Base-by-base conservation (phyloP, 2,329 filamentous ascomycete genomes). In the Neodidymelliopsis sp. region DNA sequence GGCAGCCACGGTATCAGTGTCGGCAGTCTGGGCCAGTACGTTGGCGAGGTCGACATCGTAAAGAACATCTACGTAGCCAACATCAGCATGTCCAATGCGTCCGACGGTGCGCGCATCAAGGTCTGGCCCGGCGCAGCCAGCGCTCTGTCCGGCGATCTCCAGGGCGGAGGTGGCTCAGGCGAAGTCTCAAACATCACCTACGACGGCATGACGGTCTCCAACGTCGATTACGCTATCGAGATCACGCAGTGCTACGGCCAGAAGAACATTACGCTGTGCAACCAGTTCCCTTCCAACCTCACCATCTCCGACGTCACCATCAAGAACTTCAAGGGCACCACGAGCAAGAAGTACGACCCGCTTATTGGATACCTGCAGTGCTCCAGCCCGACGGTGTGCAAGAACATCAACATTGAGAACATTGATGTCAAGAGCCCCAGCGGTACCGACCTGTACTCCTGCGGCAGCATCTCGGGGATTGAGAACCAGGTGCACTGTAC, bases 1-100 rank as follows among this genome's bases (percentile, higher is more conserved):
- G 85, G 86, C 24, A 88, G 84, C 3, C 87, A 90, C 62, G 87
- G 87, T 28, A 89, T 90, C 57, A 85, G 82, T 8, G 85, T 89
- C n/a, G 87, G 87, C 6, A 88, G 84, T 0, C 74, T 90, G 0
- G 87, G 87, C 16, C 86, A 90, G 69, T 89, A 90, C 63, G 62
- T 74, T 12, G 80, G 77, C 16, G 79, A 84, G 54, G 80, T 81
- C 12, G 87, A 90, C 54, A 84, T 88, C 34, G 85, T 89, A 2
- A 79, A 88, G 69, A 84, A 90, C 58, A 66, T 90, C n/a, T 83
- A 85, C 59, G 62, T 73, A 31, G 64, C 69, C 57, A 71, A 73
- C 52, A 57, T 72, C 52, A 62, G 50, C 43, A 67, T 73, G 71
- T 66, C 71, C 59, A 74, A 77, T 48, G 66, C 64, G 2, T 75